These are phyloP conservation scores for Megacollybia marginata DNA, from an alignment of 768 basidiomycete genomes.

Conservation along the genomic window DNA sequence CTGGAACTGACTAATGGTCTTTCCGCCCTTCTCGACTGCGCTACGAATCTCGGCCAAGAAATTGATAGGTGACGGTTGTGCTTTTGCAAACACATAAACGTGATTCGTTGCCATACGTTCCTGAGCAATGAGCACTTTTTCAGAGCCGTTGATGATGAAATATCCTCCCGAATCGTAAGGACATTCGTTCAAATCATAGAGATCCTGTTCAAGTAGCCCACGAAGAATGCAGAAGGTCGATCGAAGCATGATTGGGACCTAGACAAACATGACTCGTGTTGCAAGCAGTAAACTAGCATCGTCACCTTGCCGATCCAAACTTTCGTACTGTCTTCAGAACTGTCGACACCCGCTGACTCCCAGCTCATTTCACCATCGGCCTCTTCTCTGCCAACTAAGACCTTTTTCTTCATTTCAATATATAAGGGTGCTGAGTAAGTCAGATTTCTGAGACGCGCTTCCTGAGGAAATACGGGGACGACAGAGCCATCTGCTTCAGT, in stretches of 20 bases:
- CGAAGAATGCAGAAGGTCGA: slow-evolving; percentile 92
- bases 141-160: slow-evolving; percentile 98
- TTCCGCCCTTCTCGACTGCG: slow-evolving; percentile 96
- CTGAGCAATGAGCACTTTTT: slow-evolving; percentile 99
- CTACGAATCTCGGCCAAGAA: slow-evolving; percentile 97
- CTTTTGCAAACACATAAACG: slow-evolving; percentile 98
- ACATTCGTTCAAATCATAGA: slow-evolving; percentile 94
- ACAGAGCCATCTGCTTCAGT: slow-evolving; percentile 95
- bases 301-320: slow-evolving; percentile 93
- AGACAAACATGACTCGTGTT: background rate
- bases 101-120: slow-evolving; percentile 99
- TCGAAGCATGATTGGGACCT: slow-evolving; percentile 98
- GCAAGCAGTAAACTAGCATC: slow-evolving; percentile 1
- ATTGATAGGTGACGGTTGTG: slow-evolving; percentile 90
- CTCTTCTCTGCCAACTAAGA: slow-evolving; percentile 74
- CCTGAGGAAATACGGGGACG: slow-evolving; percentile 92
- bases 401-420: slow-evolving; percentile 89
- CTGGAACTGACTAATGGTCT: slow-evolving; percentile 96
- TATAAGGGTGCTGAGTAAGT: slow-evolving; percentile 96
- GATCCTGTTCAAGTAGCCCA: slow-evolving; percentile 67
- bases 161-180: slow-evolving; percentile 99
- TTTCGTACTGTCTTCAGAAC: slow-evolving; percentile 62
- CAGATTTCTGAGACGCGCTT: slow-evolving; percentile 88
- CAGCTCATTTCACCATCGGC: slow-evolving; percentile 75
- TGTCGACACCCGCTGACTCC: slow-evolving; percentile 66